Percentiles rank a stretch among this genome's conserved stretches.
These are phyloP conservation scores for Taiozyma sp. DNA, from an alignment of 1,139 yeast genomes.

Conservation along the genomic window DNA sequence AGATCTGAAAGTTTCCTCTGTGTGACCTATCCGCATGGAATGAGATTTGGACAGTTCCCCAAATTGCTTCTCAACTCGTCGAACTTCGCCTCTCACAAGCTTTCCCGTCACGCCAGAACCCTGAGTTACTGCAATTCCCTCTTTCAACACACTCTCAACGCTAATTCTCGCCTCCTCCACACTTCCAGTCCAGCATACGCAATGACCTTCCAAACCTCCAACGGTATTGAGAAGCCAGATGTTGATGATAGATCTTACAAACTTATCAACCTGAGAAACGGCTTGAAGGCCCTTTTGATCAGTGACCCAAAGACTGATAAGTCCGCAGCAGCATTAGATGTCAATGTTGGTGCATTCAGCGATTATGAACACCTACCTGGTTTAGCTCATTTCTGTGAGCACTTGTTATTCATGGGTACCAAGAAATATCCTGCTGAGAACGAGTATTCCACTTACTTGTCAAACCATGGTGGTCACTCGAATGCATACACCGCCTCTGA, in stretches of 20 bases:
- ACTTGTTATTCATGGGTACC: constrained; percentile 95
- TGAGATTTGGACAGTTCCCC: background rate
- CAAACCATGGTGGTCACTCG: constrained; percentile 61
- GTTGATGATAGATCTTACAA: constrained; percentile 75
- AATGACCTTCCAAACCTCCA: constrained; percentile 21
- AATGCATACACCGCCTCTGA: constrained; percentile 89
- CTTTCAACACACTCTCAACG: background rate
- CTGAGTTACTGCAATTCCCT: background rate
- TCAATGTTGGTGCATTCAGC: constrained; percentile 82
- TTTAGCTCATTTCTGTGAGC: constrained; percentile 95
- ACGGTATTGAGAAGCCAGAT: constrained; percentile 47
- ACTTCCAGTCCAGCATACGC: background rate
- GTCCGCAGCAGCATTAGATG: constrained; percentile 91
- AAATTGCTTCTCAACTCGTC: background rate
- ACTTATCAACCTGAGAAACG: constrained; percentile 58
- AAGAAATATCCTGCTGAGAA: constrained; percentile 86
- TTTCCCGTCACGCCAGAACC: background rate
- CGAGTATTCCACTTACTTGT: constrained; percentile 73
- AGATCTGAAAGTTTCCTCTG: background rate
- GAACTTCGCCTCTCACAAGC: background rate
- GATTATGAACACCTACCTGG: constrained; percentile 78
- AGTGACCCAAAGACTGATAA: constrained; percentile 85
- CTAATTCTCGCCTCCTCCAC: background rate
- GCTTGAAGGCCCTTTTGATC: constrained; percentile 68
- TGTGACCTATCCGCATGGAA: background rate